Evolutionary conservation across 192 early-diverging fungal genomes (phyloP).

Genomic region (Dissophora globulifera): DNA sequence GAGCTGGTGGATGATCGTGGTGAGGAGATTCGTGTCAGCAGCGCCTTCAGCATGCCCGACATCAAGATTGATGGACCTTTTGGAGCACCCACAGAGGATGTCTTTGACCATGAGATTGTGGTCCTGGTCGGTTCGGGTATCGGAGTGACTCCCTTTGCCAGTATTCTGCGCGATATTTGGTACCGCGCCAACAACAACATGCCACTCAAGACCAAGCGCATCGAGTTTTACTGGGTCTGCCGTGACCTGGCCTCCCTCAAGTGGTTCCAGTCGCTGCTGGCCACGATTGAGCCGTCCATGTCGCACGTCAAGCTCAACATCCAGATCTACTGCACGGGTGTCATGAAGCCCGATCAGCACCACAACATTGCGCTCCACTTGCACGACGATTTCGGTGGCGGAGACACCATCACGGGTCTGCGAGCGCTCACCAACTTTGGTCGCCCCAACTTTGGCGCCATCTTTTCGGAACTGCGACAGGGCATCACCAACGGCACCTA

Average conservation of each 20-base stretch:
- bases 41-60: conserved; percentile 59
- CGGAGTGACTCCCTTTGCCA: conserved; percentile 81
- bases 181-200: conserved; percentile 62
- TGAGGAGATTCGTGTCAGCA: conserved; percentile 37
- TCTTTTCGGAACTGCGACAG: conserved; percentile 67
- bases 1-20: conserved; percentile 44
- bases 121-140: conserved; percentile 78
- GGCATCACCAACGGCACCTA: conserved; percentile 51
- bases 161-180: conserved; percentile 74
- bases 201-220: conserved; percentile 55
- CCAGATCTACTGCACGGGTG: conserved; percentile 73
- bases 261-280: conserved; percentile 75
- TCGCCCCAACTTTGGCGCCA: conserved; percentile 77
- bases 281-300: conserved; percentile 68
- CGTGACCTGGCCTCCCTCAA: conserved; percentile 72
- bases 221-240: conserved; percentile 77
- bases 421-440: conserved; percentile 78
- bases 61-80: conserved; percentile 84
- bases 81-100: conserved; percentile 82
- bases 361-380: conserved; percentile 67
- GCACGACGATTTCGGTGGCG: conserved; percentile 64
- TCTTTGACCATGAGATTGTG: conserved; percentile 75
- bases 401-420: conserved; percentile 78
- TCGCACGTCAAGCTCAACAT: conserved; percentile 69
- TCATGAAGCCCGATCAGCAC: conserved; percentile 67